A percentile compares a stretch with the other conserved stretches of the same genome.
These are phyloP conservation scores for Paramecium bursaria DNA, from an alignment of 73 alveolate species.

Conservation along the genomic window DNA sequence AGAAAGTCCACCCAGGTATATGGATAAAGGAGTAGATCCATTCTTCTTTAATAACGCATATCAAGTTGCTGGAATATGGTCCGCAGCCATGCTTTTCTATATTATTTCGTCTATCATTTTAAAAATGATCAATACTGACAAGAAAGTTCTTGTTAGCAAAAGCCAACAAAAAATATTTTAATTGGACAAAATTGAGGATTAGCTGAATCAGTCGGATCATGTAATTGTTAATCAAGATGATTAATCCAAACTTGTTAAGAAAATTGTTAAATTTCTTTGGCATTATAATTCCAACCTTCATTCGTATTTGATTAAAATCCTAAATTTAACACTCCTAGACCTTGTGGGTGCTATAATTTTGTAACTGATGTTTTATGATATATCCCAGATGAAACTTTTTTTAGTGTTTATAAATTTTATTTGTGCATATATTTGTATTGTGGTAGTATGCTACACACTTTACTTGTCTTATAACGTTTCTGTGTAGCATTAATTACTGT, in stretches of 20 bases:
- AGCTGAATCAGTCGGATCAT: slow-evolving; percentile 4
- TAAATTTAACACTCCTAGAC: too few species aligned
- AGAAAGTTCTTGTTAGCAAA: slow-evolving; percentile 5
- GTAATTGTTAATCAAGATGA: too few species aligned
- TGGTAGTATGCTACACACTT: not conserved
- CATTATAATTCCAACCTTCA: too few species aligned
- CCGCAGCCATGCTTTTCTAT: not conserved
- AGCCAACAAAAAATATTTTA: slow-evolving; percentile 8
- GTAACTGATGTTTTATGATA: not conserved
- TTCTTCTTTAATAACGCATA: slow-evolving; percentile 10
- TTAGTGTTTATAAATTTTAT: not conserved
- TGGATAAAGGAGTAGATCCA: slow-evolving; percentile 49
- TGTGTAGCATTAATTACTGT: not conserved
- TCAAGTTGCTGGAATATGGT: slow-evolving; percentile 3
- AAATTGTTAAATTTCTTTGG: too few species aligned
- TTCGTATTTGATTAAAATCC: too few species aligned
- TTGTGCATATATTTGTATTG: not conserved
- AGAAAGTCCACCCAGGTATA: slow-evolving; percentile 47
- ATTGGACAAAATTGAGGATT: slow-evolving; percentile 12
- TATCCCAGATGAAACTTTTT: not conserved
- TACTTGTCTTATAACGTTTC: slow-evolving; percentile 1
- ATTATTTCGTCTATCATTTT: not conserved
- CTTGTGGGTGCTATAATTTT: slow-evolving; percentile 12
- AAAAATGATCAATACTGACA: not conserved
- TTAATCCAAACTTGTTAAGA: too few species aligned